A percentile compares a stretch with the other conserved stretches of the same genome.
These are phyloP conservation scores for Pichia thaimueangensis DNA, from an alignment of 805 yeast species.

Conservation along the genomic window DNA sequence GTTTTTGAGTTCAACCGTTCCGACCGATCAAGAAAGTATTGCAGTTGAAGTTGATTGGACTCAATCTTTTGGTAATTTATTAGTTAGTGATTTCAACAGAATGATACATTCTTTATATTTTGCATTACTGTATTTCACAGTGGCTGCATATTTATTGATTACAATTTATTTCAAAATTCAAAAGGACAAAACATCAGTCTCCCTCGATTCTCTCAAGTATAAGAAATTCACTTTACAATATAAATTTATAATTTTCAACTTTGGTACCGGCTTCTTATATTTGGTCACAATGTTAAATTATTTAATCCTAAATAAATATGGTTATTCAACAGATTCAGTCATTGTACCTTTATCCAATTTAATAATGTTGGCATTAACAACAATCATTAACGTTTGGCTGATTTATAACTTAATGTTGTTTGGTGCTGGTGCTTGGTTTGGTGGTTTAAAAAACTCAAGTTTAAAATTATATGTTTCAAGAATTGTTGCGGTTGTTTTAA, in stretches of 20 bases:
- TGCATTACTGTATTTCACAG: constrained; percentile 17
- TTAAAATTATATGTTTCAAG: constrained; percentile 15
- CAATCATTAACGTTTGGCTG: constrained; percentile 27
- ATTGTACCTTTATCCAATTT: constrained; percentile 19
- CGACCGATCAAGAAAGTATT: constrained; percentile 6
- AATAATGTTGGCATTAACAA: constrained; percentile 17
- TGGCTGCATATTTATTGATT: constrained; percentile 14
- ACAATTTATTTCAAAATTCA: constrained; percentile 14
- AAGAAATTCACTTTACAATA: constrained; percentile 23
- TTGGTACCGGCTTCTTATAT: constrained; percentile 16
- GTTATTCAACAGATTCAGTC: constrained; percentile 22
- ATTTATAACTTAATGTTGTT: constrained; percentile 28
- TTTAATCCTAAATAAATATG: constrained; percentile 20
- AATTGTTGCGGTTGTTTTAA: constrained; percentile 16
- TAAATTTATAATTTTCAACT: constrained; percentile 20
- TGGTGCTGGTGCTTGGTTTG: constrained; percentile 23
- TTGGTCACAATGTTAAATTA: constrained; percentile 17
- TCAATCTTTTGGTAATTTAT: constrained; percentile 28
- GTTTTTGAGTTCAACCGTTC: constrained; percentile 17
- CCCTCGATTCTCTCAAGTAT: constrained; percentile 15
- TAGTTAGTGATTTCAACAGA: constrained; percentile 25
- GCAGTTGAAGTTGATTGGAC: constrained; percentile 25
- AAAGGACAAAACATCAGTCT: constrained; percentile 18
- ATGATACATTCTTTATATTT: constrained; percentile 21
- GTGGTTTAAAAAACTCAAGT: constrained; percentile 4